A percentile compares a stretch with the other conserved stretches of the same genome.
These are phyloP conservation scores for Talaromyces liani DNA, from an alignment of 495 filamentous ascomycete genomes.

Conservation along the genomic window DNA sequence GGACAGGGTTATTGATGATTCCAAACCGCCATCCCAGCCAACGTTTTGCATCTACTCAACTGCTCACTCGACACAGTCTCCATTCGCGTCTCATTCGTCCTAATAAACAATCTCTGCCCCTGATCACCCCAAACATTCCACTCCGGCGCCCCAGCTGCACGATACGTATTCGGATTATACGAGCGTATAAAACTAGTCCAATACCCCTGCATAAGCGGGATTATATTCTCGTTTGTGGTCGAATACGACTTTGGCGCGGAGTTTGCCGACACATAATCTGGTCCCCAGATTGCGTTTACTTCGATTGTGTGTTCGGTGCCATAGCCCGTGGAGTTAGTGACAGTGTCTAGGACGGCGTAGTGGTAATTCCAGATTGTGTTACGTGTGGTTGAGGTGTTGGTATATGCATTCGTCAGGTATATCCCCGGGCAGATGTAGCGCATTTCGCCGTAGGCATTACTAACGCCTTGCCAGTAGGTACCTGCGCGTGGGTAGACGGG, in stretches of 20 bases:
- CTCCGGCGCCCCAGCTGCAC: conserved; percentile 30
- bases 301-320: conserved; percentile 61
- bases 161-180: conserved; percentile 54
- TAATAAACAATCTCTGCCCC: conserved; percentile 41
- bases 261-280: conserved; percentile 27
- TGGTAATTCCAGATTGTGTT: conserved; percentile 53
- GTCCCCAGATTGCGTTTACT: conserved; percentile 53
- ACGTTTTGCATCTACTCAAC: conserved; percentile 43
- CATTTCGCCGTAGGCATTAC: conserved; percentile 61
- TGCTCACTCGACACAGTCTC: conserved; percentile 44
- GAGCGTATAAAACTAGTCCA: conserved; percentile 62
- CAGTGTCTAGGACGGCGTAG: conserved; percentile 54
- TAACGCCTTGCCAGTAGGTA: conserved; percentile 52
- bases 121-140: conserved; percentile 40
- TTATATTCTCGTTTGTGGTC: conserved; percentile 38
- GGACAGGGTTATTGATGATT: conserved; percentile 34
- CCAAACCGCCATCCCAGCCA: conserved; percentile 42
- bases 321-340: conserved; percentile 36
- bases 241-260: conserved; percentile 45
- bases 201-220: conserved; percentile 55
- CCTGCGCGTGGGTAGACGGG: conserved; percentile 36
- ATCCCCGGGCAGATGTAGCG: conserved; percentile 67
- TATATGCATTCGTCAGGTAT: conserved; percentile 42
- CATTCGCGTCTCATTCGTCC: conserved; percentile 50
- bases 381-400: conserved; percentile 20